Evolutionary conservation across 2,329 filamentous ascomycete genomes (phyloP), one percentile per base, ranked within the genome.

Genomic region (Cylindrodendrum hubeiense): DNA sequence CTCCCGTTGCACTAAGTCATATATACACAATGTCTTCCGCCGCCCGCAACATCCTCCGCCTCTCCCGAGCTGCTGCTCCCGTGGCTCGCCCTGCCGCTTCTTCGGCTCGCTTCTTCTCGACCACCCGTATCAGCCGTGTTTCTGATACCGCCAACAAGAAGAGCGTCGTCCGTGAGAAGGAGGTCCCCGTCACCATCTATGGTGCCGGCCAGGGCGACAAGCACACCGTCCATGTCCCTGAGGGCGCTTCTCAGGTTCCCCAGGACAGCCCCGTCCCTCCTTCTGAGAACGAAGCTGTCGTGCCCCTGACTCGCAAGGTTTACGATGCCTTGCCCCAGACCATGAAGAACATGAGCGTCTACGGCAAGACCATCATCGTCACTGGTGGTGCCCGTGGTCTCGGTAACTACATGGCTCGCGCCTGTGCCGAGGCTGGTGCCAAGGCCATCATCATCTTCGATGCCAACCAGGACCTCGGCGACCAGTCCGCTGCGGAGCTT

Each of bases 401-500:
- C 6, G 92, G 92, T 53, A 93, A 92, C 85, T 86, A 91, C 82
- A 94, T 94, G 90, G 91, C 92, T 51, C 89, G 91, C 66, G 92
- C 91, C 60, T 90, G 92, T 69, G 89, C 91, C 52, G 92, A 95
- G 81, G 91, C 91, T 57, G 92, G 92, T 63, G 90, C 91, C 53
- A 90, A 91, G 81, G 89, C 89, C 53, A 86, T 94, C 60, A 86
- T 91, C 75, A 92, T 94, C 76, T 90, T 95, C 75, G 92, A 94
- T 74, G 90, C 91, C 70, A 92, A 93, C 83, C 88, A 92, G 80
- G 88, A 93, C 72, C 85, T 93, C 15, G 92, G 92, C 28, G 91
- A 93, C 73, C 84, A 88, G 75, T 85, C 91, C 3, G 91, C 91
- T 21, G 87, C 86, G 21, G 89, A 92, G 79, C 85, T 94, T 46